Conservation (phyloP, 208 protist species). For the Herpetomonas samuelpessoai region DNA sequence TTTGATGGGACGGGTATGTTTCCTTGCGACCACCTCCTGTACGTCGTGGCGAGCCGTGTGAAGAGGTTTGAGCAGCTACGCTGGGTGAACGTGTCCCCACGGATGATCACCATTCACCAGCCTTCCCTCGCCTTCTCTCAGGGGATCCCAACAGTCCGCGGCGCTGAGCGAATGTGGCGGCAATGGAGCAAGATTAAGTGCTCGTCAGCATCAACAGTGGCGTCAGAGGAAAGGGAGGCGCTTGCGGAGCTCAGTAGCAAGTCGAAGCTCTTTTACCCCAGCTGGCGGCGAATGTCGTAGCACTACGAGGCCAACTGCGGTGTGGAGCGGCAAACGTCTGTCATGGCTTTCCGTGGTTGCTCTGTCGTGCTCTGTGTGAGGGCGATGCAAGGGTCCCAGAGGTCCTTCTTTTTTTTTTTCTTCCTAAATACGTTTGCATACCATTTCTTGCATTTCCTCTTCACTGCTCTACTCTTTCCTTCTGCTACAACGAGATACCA, state of each 20-base stretch:
- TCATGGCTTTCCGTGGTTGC: neutral
- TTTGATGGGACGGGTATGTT: conserved; percentile 78
- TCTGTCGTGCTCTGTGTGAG: too few relatives aligned
- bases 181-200: too few relatives aligned
- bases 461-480: too few relatives aligned
- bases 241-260: neutral
- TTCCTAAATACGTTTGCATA: neutral
- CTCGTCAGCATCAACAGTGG: too few relatives aligned
- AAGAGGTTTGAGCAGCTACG: conserved; percentile 64
- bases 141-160: conserved; percentile 24
- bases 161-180: too few relatives aligned
- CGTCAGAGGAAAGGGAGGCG: neutral
- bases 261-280: neutral
- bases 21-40: conserved; percentile 84
- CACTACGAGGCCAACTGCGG: neutral
- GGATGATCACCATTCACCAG: conserved; percentile 68
- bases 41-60: conserved; percentile 85
- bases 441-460: neutral
- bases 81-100: conserved; percentile 64
- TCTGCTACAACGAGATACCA: too few relatives aligned
- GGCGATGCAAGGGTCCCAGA: neutral
- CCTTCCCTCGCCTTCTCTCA: conserved; percentile 58
- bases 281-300: neutral
- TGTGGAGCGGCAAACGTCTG: too few relatives aligned
- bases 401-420: neutral